phyloP scores from a whole-genome alignment of 768 basidiomycete genomes.

The Phanerochaete carnosa region DNA sequence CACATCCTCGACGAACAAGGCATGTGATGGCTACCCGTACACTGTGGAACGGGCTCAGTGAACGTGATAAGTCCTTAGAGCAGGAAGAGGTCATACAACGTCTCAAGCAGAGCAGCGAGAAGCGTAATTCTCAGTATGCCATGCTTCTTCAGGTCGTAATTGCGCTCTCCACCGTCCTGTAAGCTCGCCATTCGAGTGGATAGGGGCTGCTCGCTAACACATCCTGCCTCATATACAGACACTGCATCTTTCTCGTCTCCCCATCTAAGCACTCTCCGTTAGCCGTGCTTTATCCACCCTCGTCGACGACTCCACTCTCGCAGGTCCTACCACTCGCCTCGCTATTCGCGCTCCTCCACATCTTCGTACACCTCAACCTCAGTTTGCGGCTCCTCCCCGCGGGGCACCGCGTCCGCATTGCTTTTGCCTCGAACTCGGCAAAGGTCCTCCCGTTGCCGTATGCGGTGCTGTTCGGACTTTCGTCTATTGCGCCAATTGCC shows the following conservation, averaged over 20 bases:
- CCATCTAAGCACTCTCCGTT: conserved; percentile 18
- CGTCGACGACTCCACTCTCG: not conserved
- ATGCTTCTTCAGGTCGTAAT: conserved; percentile 16
- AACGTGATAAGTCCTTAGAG: conserved; percentile 13
- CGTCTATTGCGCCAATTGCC: conserved; percentile 16
- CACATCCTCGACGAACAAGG: conserved; percentile 27
- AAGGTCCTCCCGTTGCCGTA: conserved; percentile 11
- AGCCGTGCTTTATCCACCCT: conserved; percentile 14
- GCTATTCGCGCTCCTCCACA: conserved; percentile 15
- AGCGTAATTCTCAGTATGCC: conserved; percentile 14
- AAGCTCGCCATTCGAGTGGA: conserved; percentile 1
- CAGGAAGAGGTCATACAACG: conserved; percentile 26
- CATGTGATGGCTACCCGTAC: not conserved
- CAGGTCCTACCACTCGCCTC: conserved; percentile 12
- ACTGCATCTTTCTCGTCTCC: conserved; percentile 16
- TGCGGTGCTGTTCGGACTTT: conserved; percentile 6
- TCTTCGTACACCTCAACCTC: conserved; percentile 19
- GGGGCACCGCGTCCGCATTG: conserved; percentile 2
- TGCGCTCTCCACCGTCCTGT: conserved; percentile 21
- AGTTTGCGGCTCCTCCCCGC: conserved; percentile 10
- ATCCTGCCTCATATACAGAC: conserved; percentile 10
- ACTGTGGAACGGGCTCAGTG: not conserved
- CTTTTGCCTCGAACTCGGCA: not conserved
- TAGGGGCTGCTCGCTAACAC: not conserved
- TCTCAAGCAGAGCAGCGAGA: conserved; percentile 15